Evolutionary conservation across 192 early-diverging fungal species (phyloP).

Genomic region (Umbelopsis vinacea): DNA sequence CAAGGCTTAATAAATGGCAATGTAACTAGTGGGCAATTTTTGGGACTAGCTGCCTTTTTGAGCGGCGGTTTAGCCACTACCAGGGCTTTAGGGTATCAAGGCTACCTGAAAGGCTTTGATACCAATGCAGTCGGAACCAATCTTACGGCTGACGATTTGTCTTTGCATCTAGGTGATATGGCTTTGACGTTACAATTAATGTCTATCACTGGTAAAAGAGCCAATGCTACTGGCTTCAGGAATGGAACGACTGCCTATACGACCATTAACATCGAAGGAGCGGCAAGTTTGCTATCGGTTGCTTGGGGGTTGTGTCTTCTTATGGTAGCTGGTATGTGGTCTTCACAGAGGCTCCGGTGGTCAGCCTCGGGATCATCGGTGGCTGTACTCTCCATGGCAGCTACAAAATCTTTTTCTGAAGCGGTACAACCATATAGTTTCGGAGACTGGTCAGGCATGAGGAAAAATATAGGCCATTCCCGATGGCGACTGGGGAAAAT

Average conservation of each 20-base stretch:
- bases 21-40: neutral
- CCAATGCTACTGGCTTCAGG: neutral
- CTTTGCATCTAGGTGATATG: slow-evolving; percentile 11
- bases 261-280: slow-evolving; percentile 6
- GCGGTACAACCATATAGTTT: slow-evolving; percentile 9
- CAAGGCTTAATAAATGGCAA: neutral
- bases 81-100: neutral
- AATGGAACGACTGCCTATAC: slow-evolving; percentile 7
- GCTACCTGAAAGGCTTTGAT: neutral
- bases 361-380: neutral
- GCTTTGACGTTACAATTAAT: neutral
- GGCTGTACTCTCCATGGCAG: neutral
- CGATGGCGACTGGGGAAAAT: slow-evolving; percentile 12
- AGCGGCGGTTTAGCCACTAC: neutral
- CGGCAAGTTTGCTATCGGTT: neutral
- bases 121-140: neutral
- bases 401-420: neutral
- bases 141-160: neutral
- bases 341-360: neutral
- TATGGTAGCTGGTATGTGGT: neutral
- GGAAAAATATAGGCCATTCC: neutral
- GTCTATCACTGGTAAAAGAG: neutral
- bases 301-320: neutral
- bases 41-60: neutral
- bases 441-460: neutral